Base-by-base conservation (phyloP, 345 rosid genomes). In the Barbarea vulgaris region DNA sequence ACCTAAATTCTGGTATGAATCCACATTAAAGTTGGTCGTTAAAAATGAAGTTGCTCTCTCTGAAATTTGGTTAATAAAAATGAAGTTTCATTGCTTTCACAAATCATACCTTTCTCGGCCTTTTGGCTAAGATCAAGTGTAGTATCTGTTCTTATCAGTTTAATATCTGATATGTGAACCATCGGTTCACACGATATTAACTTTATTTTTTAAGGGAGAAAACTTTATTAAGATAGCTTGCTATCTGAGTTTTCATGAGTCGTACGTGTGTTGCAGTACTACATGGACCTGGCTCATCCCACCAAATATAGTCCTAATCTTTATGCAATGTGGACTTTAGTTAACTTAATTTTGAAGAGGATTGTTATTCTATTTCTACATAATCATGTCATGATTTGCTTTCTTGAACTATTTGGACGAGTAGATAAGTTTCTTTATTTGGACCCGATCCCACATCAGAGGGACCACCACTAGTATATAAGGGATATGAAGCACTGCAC, bases 121-220 rank as follows among this genome's bases (percentile, higher is more conserved):
- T 85, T 85, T 85, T 85, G 88, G 88, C 87, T 85, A 85, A 85
- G 87, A 85, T 85, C 89, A 83, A 85, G 83, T 83, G 85, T 85
- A 85, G 85, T 85, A 83, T 83, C 81, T 85, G 85, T 85, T 83
- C 85, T 85, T 85, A 85, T 83, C 87, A 83, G 84, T 85, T 85
- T 85, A 83, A 85, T 85, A 85, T 85, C 85, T 85, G 85, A 83
- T 85, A 85, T 74, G 83, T 54, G 80, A 71, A 6, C 47, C 78
- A 78, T 78, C 54, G 70, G 74, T 0, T 3, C 67, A 25, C 66
- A 60, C 74, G 81, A 78, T 78, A 73, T 78, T 78, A 78, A 67
- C 67, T 77, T 37, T 64, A 70, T 70, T 54, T 77, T 34, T 77
- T 25, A 1, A 64, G 72, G 66, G 72, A n/a, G n/a, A n/a, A n/a